Percentiles rank a stretch among this genome's conserved stretches.
These are phyloP conservation scores for Fagus sylvatica DNA, from an alignment of 306 rosid genomes.

Conservation along the genomic window DNA sequence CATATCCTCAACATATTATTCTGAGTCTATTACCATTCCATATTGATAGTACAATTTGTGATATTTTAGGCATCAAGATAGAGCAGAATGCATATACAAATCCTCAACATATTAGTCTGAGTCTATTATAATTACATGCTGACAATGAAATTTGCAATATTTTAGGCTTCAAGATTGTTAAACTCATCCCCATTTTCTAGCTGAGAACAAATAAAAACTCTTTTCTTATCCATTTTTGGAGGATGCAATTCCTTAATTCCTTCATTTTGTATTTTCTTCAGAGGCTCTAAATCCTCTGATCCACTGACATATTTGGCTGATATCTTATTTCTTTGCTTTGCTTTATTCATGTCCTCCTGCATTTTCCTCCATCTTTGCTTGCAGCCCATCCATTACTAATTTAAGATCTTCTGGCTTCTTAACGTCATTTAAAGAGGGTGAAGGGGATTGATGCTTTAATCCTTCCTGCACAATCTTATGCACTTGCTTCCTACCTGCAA, in stretches of 20 bases:
- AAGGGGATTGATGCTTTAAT: slow-evolving; percentile 32
- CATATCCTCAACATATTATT: not conserved
- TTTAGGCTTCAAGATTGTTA: not conserved
- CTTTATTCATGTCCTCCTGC: slow-evolving; percentile 32
- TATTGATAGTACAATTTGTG: too few species aligned
- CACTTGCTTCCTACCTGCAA: slow-evolving; percentile 56
- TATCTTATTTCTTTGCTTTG: slow-evolving; percentile 39
- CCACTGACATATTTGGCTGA: slow-evolving; percentile 35
- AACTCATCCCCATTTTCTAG: slow-evolving; percentile 33
- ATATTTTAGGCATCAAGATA: not conserved
- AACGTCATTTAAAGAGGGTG: slow-evolving; percentile 31
- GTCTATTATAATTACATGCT: not conserved
- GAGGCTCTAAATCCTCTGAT: slow-evolving; percentile 39
- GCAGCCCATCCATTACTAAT: slow-evolving; percentile 42
- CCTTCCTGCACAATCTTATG: slow-evolving; percentile 45
- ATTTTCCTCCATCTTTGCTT: slow-evolving; percentile 27
- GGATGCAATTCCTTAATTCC: slow-evolving; percentile 38
- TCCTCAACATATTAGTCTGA: not conserved
- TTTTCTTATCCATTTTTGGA: slow-evolving; percentile 42
- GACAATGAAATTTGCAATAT: too few species aligned
- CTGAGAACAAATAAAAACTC: slow-evolving; percentile 69
- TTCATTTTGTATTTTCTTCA: slow-evolving; percentile 39
- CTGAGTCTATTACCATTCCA: not conserved
- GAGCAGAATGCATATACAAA: not conserved
- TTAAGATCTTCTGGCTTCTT: slow-evolving; percentile 40